Percentiles rank a stretch among this genome's conserved stretches.
Conservation (phyloP, 352 stramenopile species). For the Pythium volutum region DNA sequence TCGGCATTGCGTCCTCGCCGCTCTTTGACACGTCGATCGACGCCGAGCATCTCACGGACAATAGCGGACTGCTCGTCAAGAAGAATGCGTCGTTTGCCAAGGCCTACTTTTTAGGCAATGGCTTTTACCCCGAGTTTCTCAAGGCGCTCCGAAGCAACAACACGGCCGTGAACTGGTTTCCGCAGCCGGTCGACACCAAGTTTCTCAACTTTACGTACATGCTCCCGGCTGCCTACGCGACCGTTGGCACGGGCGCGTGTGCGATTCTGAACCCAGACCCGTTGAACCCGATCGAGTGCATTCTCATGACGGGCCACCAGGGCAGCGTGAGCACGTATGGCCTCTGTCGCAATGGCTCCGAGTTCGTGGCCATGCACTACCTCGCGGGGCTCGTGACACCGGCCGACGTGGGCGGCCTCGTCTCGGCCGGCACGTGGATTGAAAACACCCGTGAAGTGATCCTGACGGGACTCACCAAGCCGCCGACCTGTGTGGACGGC, state of each 20-base stretch:
- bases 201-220: conserved; percentile 36
- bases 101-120: conserved; percentile 28
- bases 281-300: conserved; percentile 28
- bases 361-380: conserved; percentile 36
- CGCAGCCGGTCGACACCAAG: conserved; percentile 29
- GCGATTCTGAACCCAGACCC: conserved; percentile 23
- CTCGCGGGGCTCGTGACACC: conserved; percentile 31
- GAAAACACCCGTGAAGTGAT: conserved; percentile 34
- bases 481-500: conserved; percentile 7
- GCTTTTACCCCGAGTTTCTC: conserved; percentile 27
- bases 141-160: conserved; percentile 26
- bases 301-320: conserved; percentile 38
- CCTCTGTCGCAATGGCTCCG: conserved; percentile 31
- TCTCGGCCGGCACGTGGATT: conserved; percentile 30
- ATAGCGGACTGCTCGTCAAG: conserved; percentile 30
- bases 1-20: conserved; percentile 30
- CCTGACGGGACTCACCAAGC: conserved; percentile 24
- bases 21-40: conserved; percentile 36
- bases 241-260: conserved; percentile 22
- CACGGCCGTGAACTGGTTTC: conserved; percentile 29
- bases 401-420: conserved; percentile 32
- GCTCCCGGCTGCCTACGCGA: conserved; percentile 9
- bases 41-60: conserved; percentile 28
- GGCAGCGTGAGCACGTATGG: conserved; percentile 35
- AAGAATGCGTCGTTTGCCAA: conserved; percentile 38